Conservation (phyloP, 2,329 filamentous ascomycete species). For the Teratosphaeria viscida region DNA sequence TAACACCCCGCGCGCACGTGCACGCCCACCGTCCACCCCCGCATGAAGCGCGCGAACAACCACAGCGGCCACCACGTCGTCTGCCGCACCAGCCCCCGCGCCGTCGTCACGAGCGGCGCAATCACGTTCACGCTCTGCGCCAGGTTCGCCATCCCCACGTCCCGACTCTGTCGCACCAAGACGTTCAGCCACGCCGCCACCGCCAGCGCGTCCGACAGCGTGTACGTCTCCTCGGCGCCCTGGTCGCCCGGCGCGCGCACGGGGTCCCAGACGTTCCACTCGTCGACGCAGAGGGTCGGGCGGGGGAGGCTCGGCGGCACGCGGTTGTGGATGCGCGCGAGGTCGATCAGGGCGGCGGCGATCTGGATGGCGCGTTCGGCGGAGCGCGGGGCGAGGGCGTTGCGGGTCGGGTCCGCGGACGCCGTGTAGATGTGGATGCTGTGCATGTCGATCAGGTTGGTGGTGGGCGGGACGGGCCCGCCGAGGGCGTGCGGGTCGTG, state of each 20-base stretch:
- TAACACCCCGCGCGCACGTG: conserved; percentile 57
- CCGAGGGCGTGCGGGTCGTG: conserved; percentile 41
- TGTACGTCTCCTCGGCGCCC: conserved; percentile 66
- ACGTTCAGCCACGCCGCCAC: conserved; percentile 67
- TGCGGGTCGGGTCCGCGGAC: conserved; percentile 36
- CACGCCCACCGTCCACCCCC: conserved; percentile 56
- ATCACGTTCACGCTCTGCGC: conserved; percentile 73
- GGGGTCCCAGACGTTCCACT: conserved; percentile 79
- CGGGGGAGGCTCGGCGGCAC: conserved; percentile 49
- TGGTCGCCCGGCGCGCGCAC: conserved; percentile 57
- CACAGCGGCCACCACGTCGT: conserved; percentile 66
- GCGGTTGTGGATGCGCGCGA: conserved; percentile 59
- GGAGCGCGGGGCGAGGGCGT: conserved; percentile 53
- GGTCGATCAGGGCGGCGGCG: conserved; percentile 57
- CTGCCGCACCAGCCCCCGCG: conserved; percentile 55
- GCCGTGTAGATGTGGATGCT: conserved; percentile 71
- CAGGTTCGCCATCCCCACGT: conserved; percentile 69
- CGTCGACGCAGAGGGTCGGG: conserved; percentile 69
- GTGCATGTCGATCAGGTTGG: conserved; percentile 62
- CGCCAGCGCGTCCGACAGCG: conserved; percentile 64
- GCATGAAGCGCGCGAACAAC: conserved; percentile 62
- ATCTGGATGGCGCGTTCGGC: conserved; percentile 68
- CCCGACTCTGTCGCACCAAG: conserved; percentile 59
- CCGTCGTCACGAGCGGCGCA: conserved; percentile 61
- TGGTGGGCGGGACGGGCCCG: conserved; percentile 27